A percentile compares a stretch with the other conserved stretches of the same genome.
These are phyloP conservation scores for Oenanthe javanica DNA, from an alignment of 140 eudicot genomes.

Conservation along the genomic window DNA sequence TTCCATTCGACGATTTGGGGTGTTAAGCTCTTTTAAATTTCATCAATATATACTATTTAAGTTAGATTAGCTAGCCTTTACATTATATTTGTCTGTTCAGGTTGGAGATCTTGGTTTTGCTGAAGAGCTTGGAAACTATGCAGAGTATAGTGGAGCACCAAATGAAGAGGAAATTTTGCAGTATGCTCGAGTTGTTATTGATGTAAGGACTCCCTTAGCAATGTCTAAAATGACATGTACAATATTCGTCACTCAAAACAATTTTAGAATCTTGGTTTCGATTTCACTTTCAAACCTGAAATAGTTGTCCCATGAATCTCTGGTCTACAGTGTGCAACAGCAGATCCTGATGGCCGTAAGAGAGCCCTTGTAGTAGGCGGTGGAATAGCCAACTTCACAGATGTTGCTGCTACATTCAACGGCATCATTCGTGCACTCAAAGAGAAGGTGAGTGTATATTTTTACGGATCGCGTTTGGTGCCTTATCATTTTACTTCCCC, in stretches of 20 bases:
- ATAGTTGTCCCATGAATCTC: constrained; percentile 13
- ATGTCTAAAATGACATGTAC: background rate
- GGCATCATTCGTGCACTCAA: constrained; percentile 90
- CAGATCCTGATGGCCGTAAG: constrained; percentile 79
- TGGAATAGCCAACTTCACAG: constrained; percentile 93
- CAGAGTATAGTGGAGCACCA: constrained; percentile 97
- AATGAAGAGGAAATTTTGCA: constrained; percentile 95
- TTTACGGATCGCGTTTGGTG: background rate
- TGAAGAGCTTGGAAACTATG: constrained; percentile 91
- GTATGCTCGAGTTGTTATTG: constrained; percentile 90
- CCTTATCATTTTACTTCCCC: background rate
- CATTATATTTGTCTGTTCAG: constrained; percentile 15
- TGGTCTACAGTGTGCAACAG: constrained; percentile 75
- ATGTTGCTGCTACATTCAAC: constrained; percentile 93
- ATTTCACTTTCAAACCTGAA: background rate
- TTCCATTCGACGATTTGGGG: background rate
- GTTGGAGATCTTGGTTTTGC: constrained; percentile 97
- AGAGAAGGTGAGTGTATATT: constrained; percentile 57
- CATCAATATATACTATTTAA: background rate
- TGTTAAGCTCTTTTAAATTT: background rate
- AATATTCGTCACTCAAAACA: background rate
- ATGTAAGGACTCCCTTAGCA: constrained; percentile 39
- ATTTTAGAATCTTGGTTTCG: background rate
- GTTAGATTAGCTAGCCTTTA: background rate
- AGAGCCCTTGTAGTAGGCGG: constrained; percentile 94